These are phyloP conservation scores for Nothopassalora personata DNA, from an alignment of 2,329 filamentous ascomycete genomes.

Conservation along the genomic window DNA sequence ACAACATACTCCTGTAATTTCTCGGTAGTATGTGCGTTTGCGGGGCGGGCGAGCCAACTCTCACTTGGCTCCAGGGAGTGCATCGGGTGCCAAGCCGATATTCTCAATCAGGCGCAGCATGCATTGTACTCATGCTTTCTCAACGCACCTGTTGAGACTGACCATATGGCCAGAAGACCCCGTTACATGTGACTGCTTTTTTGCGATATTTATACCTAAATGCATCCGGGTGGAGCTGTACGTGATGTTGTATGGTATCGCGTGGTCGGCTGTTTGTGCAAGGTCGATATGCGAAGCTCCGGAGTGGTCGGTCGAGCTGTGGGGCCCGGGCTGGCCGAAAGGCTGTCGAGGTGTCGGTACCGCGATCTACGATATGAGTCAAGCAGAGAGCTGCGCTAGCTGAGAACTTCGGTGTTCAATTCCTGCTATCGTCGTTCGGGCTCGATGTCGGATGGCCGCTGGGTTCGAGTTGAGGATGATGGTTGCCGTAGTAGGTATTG, in stretches of 20 bases:
- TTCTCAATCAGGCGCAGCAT: background rate
- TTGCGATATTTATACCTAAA: background rate
- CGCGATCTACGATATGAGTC: background rate
- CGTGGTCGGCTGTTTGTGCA: background rate
- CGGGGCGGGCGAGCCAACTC: background rate
- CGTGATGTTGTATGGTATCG: background rate
- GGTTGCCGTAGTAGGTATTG: background rate
- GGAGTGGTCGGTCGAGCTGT: background rate
- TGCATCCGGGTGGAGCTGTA: background rate
- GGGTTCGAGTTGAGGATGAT: background rate
- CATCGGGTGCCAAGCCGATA: background rate
- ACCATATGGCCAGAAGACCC: background rate
- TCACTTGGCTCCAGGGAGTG: background rate
- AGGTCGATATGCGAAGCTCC: background rate
- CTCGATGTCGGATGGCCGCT: background rate
- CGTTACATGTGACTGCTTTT: background rate
- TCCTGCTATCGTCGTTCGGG: too few relatives aligned
- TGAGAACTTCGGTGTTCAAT: background rate
- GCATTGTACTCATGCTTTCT: background rate
- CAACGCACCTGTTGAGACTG: background rate
- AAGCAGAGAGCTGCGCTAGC: background rate
- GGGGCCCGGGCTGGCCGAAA: background rate
- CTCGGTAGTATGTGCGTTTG: background rate
- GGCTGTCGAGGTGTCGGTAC: background rate
- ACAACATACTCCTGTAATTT: background rate